Percentiles rank a stretch among this genome's conserved stretches.
Conservation (phyloP, 805 yeast genomes). For the Blastobotrys chiropterorum region DNA sequence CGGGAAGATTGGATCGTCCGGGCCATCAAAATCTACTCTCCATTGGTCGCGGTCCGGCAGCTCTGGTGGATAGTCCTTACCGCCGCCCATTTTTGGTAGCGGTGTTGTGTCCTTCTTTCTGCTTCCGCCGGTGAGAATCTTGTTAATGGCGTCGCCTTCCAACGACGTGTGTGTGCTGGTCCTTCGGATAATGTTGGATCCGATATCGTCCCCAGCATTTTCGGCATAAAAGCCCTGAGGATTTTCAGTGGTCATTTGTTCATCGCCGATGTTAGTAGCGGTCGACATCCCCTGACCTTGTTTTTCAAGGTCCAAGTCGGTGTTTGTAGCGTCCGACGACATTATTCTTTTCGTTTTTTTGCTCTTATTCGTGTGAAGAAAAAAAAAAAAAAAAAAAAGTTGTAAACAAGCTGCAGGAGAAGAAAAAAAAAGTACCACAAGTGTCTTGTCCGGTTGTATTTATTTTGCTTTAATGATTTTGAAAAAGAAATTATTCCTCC, state of each 20-base stretch:
- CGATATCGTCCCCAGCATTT: background rate
- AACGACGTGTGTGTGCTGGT: background rate
- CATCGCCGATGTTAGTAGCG: background rate
- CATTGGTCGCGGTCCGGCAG: constrained; percentile 31
- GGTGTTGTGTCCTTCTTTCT: constrained; percentile 11
- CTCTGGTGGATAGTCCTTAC: constrained; percentile 9
- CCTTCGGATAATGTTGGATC: background rate
- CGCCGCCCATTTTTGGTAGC: constrained; percentile 11
- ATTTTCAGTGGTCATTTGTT: background rate
- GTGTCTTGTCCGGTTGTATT: background rate
- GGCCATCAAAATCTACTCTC: constrained; percentile 70
- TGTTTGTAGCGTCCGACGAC: background rate
- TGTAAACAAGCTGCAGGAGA: background rate
- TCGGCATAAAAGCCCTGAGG: background rate
- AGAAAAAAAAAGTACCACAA: background rate
- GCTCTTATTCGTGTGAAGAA: background rate
- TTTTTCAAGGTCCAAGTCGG: background rate
- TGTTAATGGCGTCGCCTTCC: constrained; percentile 11
- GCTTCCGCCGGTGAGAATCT: constrained; percentile 17
- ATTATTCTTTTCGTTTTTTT: no score
- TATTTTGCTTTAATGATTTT: background rate
- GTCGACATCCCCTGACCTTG: background rate
- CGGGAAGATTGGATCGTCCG: constrained; percentile 73
- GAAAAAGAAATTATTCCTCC: background rate
- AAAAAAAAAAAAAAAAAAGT: no score